Conservation (phyloP, 148 eudicot species). For the Amaranthus cruentus region DNA sequence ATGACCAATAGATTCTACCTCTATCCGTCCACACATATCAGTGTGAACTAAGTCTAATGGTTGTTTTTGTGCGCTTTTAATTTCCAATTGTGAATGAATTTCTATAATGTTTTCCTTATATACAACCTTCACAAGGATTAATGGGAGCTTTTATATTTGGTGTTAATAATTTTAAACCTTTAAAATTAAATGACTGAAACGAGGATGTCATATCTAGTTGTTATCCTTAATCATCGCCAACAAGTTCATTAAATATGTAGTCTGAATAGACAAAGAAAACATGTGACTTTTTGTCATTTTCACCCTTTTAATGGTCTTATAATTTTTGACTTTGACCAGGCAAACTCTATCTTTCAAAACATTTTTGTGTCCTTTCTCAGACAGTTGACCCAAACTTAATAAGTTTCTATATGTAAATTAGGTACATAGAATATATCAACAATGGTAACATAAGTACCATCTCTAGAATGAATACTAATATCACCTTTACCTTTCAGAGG, state of each 20-base stretch:
- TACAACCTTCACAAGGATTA: constrained; percentile 8
- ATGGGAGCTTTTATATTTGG: not conserved
- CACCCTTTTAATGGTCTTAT: not conserved
- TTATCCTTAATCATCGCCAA: no score
- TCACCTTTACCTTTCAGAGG: constrained; percentile 16
- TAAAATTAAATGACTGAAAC: constrained; percentile 14
- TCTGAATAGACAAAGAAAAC: constrained; percentile 9
- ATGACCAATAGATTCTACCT: not conserved
- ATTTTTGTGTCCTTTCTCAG: constrained; percentile 9
- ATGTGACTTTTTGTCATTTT: constrained; percentile 8
- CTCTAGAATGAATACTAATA: not conserved
- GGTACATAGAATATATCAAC: constrained; percentile 5
- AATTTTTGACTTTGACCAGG: not conserved
- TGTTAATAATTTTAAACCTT: constrained; percentile 3
- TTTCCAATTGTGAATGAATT: no score
- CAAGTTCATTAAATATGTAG: not conserved
- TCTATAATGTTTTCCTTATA: no score
- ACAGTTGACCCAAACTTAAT: constrained; percentile 16
- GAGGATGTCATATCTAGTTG: constrained; percentile 7
- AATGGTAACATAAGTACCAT: constrained; percentile 13
- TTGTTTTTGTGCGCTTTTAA: no score
- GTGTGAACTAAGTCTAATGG: no score
- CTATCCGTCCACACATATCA: not conserved
- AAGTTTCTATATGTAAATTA: constrained; percentile 11
- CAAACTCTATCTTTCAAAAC: constrained; percentile 4